A percentile compares a stretch with the other conserved stretches of the same genome.
phyloP scores from a whole-genome alignment of 768 basidiomycete species.

The Panus rudis region DNA sequence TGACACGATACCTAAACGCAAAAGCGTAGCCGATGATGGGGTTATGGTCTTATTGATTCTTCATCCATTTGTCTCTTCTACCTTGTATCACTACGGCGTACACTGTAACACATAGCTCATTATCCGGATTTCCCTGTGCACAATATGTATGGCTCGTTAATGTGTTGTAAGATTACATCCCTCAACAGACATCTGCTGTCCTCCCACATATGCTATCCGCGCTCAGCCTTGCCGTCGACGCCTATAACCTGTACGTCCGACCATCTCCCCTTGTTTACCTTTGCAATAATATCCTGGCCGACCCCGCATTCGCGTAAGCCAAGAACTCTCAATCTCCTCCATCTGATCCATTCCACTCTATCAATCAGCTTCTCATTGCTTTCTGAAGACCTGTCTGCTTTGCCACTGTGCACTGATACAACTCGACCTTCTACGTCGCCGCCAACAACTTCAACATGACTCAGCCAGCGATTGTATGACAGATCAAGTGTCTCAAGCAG shows the following conservation, averaged over 20 bases:
- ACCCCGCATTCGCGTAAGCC: conserved; percentile 51
- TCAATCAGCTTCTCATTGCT: conserved; percentile 36
- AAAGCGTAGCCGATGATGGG: too few relatives aligned
- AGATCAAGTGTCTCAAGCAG: conserved; percentile 58
- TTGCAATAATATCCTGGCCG: conserved; percentile 32
- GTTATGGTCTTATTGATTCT: too few relatives aligned
- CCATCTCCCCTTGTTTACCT: conserved; percentile 59
- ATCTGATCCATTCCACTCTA: conserved; percentile 51
- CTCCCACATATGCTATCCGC: too few relatives aligned
- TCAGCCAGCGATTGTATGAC: conserved; percentile 55
- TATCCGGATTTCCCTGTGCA: too few relatives aligned
- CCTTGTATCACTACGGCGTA: too few relatives aligned
- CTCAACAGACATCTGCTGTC: too few relatives aligned
- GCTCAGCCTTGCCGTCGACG: too few relatives aligned
- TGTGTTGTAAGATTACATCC: not conserved
- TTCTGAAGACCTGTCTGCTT: conserved; percentile 23
- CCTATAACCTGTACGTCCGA: conserved; percentile 48
- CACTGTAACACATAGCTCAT: conserved; percentile 1
- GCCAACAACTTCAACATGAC: conserved; percentile 2
- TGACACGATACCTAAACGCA: conserved; percentile 44
- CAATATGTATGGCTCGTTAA: too few relatives aligned
- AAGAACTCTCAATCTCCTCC: conserved; percentile 45
- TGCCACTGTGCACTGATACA: conserved; percentile 5
- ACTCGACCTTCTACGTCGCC: conserved; percentile 2
- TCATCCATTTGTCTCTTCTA: too few relatives aligned